Evolutionary conservation across 108 stramenopile genomes (phyloP), one percentile per base, ranked within the genome.

Genomic region (Conticribra weissflogii): DNA sequence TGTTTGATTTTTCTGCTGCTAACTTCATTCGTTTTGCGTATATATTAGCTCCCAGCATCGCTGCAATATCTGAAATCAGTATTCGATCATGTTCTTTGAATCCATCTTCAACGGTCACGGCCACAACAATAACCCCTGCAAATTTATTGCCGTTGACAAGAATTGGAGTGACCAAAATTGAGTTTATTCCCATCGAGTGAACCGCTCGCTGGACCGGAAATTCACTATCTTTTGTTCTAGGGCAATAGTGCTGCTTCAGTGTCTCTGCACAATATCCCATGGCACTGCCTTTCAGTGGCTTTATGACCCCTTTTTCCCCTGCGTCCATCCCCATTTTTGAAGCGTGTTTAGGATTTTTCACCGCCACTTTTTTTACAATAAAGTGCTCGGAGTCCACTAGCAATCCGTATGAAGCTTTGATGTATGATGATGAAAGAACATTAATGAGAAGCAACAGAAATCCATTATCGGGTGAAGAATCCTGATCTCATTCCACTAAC

Each of bases 31-130:
- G 36, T 12, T 41, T 41, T 41, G 36, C 5, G 12, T 41, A 41
- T 9, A 41, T 41, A 41, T 41, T 41, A 41, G 36, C 12, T 33
- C 67, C 74, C 4, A 66, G 63, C 63, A 68, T 74, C 16, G 53
- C 23, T 14, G 72, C 72, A 51, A 78, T 71, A 28, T 78, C 70
- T 15, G 25, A 18, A 29, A 78, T 65, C n/a, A 78, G 41, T 2
- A 71, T 57, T 50, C 57, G 54, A 60, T 78, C 76, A 22, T 61
- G 15, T 21, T 71, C 55, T 7, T 22, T 56, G 31, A 78, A 65
- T 44, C 63, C 69, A 58, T 78, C 56, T 32, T 71, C 76, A 25
- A 64, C n/a, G 9, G 12, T 44, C 63, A 58, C 59, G 18, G 18
- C 25, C 2, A 58, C 29, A 17, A 61, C 19, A 18, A 78, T 52